phyloP scores from a whole-genome alignment of 768 basidiomycete species.

The Zangia roseola region DNA sequence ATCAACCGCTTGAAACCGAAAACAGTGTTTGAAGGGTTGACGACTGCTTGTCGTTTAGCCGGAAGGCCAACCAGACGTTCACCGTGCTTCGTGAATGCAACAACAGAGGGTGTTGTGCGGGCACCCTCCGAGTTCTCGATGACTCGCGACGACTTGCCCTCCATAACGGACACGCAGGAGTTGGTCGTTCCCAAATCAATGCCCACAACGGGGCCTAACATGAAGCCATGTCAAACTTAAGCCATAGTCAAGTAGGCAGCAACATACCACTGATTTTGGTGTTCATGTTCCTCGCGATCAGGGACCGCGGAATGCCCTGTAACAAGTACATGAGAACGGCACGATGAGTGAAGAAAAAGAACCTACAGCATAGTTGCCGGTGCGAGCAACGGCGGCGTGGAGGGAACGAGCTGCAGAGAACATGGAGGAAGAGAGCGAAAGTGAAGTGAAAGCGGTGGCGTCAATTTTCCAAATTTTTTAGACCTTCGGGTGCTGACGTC shows the following conservation, averaged over 20 bases:
- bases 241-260: background rate
- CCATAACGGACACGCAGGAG: constrained; percentile 93
- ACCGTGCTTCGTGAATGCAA: constrained; percentile 98
- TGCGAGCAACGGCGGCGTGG: constrained; percentile 56
- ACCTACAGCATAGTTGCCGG: constrained; percentile 64
- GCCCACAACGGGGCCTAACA: constrained; percentile 82
- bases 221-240: background rate
- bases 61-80: constrained; percentile 96
- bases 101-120: constrained; percentile 96
- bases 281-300: constrained; percentile 92
- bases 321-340: constrained; percentile 3
- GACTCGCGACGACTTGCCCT: constrained; percentile 91
- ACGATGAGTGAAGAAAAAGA: background rate
- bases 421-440: constrained; percentile 59
- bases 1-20: constrained; percentile 94
- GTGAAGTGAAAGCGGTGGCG: constrained; percentile 31
- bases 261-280: constrained; percentile 82
- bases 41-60: constrained; percentile 95
- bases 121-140: constrained; percentile 98
- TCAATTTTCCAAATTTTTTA: constrained; percentile 44
- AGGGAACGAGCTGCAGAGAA: constrained; percentile 66
- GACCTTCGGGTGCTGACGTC: constrained; percentile 32
- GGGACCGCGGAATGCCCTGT: constrained; percentile 65
- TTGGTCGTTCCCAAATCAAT: constrained; percentile 96
- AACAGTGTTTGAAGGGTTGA: constrained; percentile 92